Percentiles rank a stretch among this genome's conserved stretches.
phyloP scores from a whole-genome alignment of 768 basidiomycete genomes.

The Leccinum uliginosum region DNA sequence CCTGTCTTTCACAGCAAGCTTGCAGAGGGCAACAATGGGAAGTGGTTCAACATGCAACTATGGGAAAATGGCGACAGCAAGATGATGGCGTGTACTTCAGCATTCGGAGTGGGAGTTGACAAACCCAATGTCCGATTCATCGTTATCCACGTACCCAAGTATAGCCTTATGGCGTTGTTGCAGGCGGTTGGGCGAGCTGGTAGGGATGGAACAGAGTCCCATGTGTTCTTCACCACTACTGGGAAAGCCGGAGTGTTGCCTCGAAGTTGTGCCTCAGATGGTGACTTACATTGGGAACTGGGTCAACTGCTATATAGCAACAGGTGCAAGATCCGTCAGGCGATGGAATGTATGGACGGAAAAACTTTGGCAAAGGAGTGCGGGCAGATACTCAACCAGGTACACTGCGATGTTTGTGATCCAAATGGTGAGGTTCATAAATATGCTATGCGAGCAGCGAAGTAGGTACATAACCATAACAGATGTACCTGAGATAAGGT shows the following conservation, averaged over 20 bases:
- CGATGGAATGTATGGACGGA: constrained; percentile 1
- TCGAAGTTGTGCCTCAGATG: neutral
- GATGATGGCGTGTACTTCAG: constrained; percentile 4
- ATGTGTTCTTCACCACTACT: neutral
- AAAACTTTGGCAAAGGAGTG: neutral
- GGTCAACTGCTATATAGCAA: neutral
- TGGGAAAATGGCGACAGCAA: neutral
- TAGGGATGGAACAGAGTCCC: too few relatives aligned
- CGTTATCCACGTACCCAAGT: neutral
- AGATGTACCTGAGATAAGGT: too few relatives aligned
- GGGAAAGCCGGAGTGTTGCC: neutral
- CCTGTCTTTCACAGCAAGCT: constrained; percentile 1
- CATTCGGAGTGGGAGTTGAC: constrained; percentile 2
- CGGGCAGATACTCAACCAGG: constrained; percentile 3
- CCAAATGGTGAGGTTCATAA: neutral
- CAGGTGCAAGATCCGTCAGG: neutral
- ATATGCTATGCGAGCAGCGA: neutral
- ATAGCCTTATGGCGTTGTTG: too few relatives aligned
- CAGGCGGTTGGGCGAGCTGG: too few relatives aligned
- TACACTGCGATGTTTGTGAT: neutral
- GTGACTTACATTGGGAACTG: neutral
- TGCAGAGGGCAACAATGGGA: neutral
- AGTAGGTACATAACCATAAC: too few relatives aligned
- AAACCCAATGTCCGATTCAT: constrained; percentile 1
- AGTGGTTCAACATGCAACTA: neutral